Base-by-base conservation (phyloP, 225 moss, liverwort and hornwort genomes). In the Polytrichum formosum region DNA sequence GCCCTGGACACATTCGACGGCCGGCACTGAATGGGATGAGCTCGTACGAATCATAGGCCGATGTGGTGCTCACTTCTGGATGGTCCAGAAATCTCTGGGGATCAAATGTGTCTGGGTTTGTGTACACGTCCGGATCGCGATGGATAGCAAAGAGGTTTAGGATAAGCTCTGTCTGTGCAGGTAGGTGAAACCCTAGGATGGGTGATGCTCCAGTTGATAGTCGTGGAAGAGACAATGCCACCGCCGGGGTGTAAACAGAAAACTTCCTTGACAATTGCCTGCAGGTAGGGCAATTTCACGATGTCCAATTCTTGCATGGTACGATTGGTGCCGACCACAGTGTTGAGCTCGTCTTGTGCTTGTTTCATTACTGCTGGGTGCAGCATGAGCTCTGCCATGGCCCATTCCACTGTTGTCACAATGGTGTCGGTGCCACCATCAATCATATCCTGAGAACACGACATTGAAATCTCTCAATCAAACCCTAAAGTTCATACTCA, bases 371-470 rank as follows among this genome's bases (percentile, higher is more conserved):
- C 65, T 6, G 87, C 79, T 3, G 94, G 92, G 73, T 89, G 77
- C 27, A 86, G 75, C 54, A 95, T 78, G 18, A 95, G 70, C 73
- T 92, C 90, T 9, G 85, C 73, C 26, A 92, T 65, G 17, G 89
- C 76, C 90, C 90, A 95, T 74, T 77, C 81, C 23, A 87, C 70
- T 54, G 86, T 80, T 20, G 70, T 83, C 7, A 87, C 73, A 63
- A 81, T 81, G 26, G 89, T 92, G 21, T 92, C 89, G 35, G 85
- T 88, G 70, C 87, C 87, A 27, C 71, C 90, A 25, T 78, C 66
- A 67, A 90, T 76, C 7, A 89, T 66, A 72, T 94, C 92, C 94
- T 94, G 87, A 61, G 25, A 69, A 46, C 0, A 46, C 46, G 13
- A 16, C 10, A 4, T 46, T 13, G 46, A 46, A 46, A 13, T 46